phyloP scores from a whole-genome alignment of 2,329 filamentous ascomycete genomes.

The Ascochyta clinopodiicola region DNA sequence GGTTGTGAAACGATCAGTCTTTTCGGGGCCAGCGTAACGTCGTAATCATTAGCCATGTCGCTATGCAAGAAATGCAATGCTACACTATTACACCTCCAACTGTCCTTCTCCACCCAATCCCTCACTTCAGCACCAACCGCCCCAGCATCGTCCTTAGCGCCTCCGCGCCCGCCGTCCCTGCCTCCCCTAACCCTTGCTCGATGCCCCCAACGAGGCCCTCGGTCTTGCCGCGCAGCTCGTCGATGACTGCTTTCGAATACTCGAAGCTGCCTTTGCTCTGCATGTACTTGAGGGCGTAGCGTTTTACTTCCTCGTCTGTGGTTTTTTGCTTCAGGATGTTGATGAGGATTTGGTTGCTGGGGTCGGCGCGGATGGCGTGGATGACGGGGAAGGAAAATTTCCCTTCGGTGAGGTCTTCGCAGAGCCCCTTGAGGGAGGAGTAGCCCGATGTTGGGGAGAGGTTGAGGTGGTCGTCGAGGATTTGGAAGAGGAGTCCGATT shows the following conservation, averaged over 20 bases:
- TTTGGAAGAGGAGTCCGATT: slow-evolving; percentile 86
- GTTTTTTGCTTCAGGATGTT: slow-evolving; percentile 94
- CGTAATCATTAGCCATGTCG: slow-evolving; percentile 7
- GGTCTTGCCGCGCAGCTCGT: slow-evolving; percentile 53
- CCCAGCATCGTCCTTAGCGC: slow-evolving; percentile 51
- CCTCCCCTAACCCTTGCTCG: slow-evolving; percentile 47
- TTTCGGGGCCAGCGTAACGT: not conserved
- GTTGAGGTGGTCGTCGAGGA: slow-evolving; percentile 93
- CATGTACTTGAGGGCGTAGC: slow-evolving; percentile 91
- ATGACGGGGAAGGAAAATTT: slow-evolving; percentile 98
- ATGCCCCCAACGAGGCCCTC: slow-evolving; percentile 52
- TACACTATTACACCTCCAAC: not conserved
- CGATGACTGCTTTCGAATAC: slow-evolving; percentile 72
- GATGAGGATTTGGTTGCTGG: slow-evolving; percentile 77
- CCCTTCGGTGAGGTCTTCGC: slow-evolving; percentile 93
- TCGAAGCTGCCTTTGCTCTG: slow-evolving; percentile 86
- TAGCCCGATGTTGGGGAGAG: slow-evolving; percentile 67
- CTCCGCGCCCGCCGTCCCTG: slow-evolving; percentile 47
- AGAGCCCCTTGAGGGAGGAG: slow-evolving; percentile 87
- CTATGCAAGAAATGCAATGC: slow-evolving; percentile 1
- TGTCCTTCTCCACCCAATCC: too few relatives aligned
- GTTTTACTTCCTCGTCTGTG: slow-evolving; percentile 83
- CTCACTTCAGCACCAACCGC: slow-evolving; percentile 44
- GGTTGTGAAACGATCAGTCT: too few relatives aligned
- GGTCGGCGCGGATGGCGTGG: slow-evolving; percentile 83